Base-by-base conservation (phyloP, 1,284 basidiomycete species). In the Apiotrichum montevideense region DNA sequence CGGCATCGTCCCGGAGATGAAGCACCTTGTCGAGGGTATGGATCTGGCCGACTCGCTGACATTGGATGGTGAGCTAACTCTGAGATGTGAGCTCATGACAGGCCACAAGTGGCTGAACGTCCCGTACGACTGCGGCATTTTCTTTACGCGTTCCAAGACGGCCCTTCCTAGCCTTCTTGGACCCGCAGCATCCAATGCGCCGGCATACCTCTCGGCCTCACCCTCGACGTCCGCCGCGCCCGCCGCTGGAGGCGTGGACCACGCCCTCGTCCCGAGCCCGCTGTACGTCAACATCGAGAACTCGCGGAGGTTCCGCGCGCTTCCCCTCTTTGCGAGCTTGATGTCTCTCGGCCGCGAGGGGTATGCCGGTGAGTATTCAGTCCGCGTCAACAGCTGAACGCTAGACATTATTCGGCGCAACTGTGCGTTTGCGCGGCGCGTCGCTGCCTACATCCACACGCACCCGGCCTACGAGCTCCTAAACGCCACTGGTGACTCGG, bases 91-190 rank as follows among this genome's bases (percentile, higher is more conserved):
- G 0, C 10, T 29, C 4, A 35, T 13, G 43, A 9, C 29, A 29
- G 77, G 68, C 10, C 78, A 79, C 59, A 79, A 79, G 61, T 79
- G 76, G 77, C 69, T 79, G 14, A 76, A 78, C 47, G 71, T 79
- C 0, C 80, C 80, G 4, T 82, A 82, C 68, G 81, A 81, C 59
- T 75, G 75, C 44, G 80, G 79, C 3, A 52, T 81, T 2, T 81
- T 81, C 73, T 80, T 77, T 67, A 76, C 77, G 9, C 74, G 74
- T 6, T 55, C 62, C 9, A 21, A 59, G 3, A 35, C 53, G 4
- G 53, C 67, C 2, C 72, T 80, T 7, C 68, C 70, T 10, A 67
- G 67, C 3, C 63, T 80, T 10, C 76, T 78, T 46, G 79, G 79
- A 0, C 78, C 79, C 0, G 75, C 78, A 0, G 73, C 75, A 0